Evolutionary conservation across 2,329 filamentous ascomycete species (phyloP), one percentile per base, ranked within the genome.

Genomic region (Colletotrichum nymphaeae): DNA sequence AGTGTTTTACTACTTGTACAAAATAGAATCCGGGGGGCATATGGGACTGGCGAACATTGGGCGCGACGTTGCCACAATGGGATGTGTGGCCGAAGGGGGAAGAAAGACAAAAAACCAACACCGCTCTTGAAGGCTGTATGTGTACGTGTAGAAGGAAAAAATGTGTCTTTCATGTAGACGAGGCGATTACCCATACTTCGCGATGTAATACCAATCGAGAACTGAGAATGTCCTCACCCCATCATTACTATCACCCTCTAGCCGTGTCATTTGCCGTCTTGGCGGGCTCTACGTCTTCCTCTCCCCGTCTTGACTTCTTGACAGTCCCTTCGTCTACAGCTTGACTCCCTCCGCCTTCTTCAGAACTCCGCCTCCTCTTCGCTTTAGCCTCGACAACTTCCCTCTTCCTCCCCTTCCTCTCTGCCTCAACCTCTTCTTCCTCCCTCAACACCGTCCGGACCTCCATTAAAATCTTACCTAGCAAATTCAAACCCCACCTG

Each of bases 401-500:
- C 16, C n/a, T 32, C 64, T n/a, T 74, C 30, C 12, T 32, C 14
- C n/a, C 19, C 5, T 19, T 22, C 3, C 16, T n/a, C 24, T 9
- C 22, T 16, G 19, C 42, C 28, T 67, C 42, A 5, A 42, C 37
- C 37, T 72, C 71, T 28, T 81, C 81, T 76, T 86, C 84, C 75
- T 83, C 79, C 73, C 84, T 85, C 75, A 93, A 80, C 75, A 84
- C 83, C 75, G 80, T 83, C 74, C 92, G 86, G 30, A 90, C 90
- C 66, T 84, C 85, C 89, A 89, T 90, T 79, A 93, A 79, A 28
- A 87, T 90, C 81, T 88, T 88, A 0, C 92, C 92, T 59, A 94
- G 79, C 70, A 93, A 78, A 81, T 94, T 94, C 81, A 88, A 70
- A 0, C 92, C 92, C 92, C 92, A 94, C 3, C 80, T 76, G 22